Conservation (phyloP, 345 rosid species). For the Sonneratia alba region DNA sequence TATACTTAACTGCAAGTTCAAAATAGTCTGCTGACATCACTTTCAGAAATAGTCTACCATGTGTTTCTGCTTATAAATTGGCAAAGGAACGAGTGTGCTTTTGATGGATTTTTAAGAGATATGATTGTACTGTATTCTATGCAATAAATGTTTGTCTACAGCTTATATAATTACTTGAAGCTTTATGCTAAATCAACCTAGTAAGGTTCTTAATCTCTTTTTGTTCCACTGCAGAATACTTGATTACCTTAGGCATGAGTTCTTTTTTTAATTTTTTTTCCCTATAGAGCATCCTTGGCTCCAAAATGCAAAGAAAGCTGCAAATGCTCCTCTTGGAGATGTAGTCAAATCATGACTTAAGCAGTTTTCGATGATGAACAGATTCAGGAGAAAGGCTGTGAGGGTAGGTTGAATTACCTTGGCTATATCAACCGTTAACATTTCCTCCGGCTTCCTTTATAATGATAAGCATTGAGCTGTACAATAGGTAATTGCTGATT, state of each 20-base stretch:
- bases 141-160: neutral
- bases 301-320: constrained; percentile 94
- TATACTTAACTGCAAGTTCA: neutral
- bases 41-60: neutral
- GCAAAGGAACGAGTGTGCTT: neutral
- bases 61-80: neutral
- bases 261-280: constrained; percentile 1
- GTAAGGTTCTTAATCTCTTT: neutral
- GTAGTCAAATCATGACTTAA: constrained; percentile 93
- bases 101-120: neutral
- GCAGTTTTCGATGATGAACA: constrained; percentile 98
- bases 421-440: constrained; percentile 2
- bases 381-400: constrained; percentile 98
- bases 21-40: neutral
- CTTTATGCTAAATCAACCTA: neutral
- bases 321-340: constrained; percentile 97
- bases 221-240: neutral
- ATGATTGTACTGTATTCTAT: neutral
- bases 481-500: constrained; percentile 85
- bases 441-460: neutral
- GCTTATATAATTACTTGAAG: neutral
- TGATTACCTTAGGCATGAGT: neutral
- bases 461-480: constrained; percentile 6
- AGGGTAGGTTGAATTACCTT: constrained; percentile 50
- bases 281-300: constrained; percentile 89